phyloP scores from a whole-genome alignment of 1,139 yeast genomes.

The Sugiyamaella xylanicola region DNA sequence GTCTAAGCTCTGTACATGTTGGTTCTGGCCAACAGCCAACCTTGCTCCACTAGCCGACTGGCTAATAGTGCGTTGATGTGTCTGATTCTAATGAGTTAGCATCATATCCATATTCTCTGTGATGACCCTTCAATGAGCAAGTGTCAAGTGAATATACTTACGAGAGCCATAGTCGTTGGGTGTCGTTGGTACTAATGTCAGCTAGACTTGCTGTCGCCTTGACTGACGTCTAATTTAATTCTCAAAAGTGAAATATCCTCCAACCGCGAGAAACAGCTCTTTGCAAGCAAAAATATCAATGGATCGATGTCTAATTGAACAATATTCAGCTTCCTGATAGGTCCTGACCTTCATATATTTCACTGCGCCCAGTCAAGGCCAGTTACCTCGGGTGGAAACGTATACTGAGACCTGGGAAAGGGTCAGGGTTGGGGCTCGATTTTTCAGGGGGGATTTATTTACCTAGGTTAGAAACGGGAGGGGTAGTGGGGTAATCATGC shows the following conservation, averaged over 20 bases:
- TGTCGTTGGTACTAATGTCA: too few species aligned
- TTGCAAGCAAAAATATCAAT: background rate
- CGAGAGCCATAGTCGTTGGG: too few species aligned
- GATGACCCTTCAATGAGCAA: too few species aligned
- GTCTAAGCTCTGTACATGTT: slow-evolving; percentile 29
- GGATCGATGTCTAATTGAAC: background rate
- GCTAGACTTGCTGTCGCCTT: background rate
- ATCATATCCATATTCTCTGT: too few species aligned
- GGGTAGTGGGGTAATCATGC: slow-evolving; percentile 3
- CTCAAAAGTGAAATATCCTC: background rate
- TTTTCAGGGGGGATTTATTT: background rate
- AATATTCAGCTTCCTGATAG: too few species aligned
- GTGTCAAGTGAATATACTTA: too few species aligned
- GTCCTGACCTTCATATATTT: background rate
- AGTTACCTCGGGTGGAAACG: slow-evolving; percentile 3
- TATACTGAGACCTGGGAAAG: background rate
- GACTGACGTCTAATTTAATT: background rate
- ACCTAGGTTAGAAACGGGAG: background rate
- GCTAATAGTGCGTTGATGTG: background rate
- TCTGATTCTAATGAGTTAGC: background rate
- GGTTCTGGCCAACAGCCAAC: background rate
- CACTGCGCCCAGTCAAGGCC: background rate
- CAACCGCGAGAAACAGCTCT: too few species aligned
- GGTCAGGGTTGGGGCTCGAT: background rate
- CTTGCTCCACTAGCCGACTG: background rate